Conservation (phyloP, 805 yeast species). For the Candida adriatica region DNA sequence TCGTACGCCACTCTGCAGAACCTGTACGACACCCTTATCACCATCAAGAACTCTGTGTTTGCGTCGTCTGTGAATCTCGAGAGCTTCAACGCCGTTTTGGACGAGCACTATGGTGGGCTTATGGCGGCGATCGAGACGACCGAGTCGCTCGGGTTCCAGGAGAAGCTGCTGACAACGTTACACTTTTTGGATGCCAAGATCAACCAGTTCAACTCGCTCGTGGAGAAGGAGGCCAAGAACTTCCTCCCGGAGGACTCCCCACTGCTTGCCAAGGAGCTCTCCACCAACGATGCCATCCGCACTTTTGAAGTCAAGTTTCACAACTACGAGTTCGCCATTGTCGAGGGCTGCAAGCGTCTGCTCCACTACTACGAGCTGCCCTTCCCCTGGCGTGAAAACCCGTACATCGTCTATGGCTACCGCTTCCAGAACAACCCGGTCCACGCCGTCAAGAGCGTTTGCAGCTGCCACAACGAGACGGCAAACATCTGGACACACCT, state of each 20-base stretch:
- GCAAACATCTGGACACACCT: slow-evolving; percentile 93
- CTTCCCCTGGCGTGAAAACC: slow-evolving; percentile 88
- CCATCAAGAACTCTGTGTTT: slow-evolving; percentile 22
- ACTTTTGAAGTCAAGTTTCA: slow-evolving; percentile 31
- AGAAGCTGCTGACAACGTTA: slow-evolving; percentile 28
- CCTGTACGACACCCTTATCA: slow-evolving; percentile 21
- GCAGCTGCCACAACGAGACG: slow-evolving; percentile 75
- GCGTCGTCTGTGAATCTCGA: slow-evolving; percentile 17
- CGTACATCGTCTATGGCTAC: slow-evolving; percentile 78
- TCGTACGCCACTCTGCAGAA: slow-evolving; percentile 18
- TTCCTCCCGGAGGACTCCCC: slow-evolving; percentile 10
- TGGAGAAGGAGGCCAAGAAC: slow-evolving; percentile 21
- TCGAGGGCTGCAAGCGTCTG: slow-evolving; percentile 37
- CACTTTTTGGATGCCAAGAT: slow-evolving; percentile 35
- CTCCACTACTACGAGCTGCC: slow-evolving; percentile 86
- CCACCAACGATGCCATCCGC: slow-evolving; percentile 17
- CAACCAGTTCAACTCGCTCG: slow-evolving; percentile 30
- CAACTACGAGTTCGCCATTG: slow-evolving; percentile 40
- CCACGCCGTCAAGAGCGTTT: slow-evolving; percentile 54
- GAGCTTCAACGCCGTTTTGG: slow-evolving; percentile 17
- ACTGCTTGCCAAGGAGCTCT: slow-evolving; percentile 8
- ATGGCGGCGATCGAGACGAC: slow-evolving; percentile 18
- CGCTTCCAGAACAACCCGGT: slow-evolving; percentile 64
- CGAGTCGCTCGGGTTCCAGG: slow-evolving; percentile 23
- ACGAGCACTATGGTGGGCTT: slow-evolving; percentile 22